Conservation (phyloP, 2,329 filamentous ascomycete genomes). For the Alternaria gansuensis region DNA sequence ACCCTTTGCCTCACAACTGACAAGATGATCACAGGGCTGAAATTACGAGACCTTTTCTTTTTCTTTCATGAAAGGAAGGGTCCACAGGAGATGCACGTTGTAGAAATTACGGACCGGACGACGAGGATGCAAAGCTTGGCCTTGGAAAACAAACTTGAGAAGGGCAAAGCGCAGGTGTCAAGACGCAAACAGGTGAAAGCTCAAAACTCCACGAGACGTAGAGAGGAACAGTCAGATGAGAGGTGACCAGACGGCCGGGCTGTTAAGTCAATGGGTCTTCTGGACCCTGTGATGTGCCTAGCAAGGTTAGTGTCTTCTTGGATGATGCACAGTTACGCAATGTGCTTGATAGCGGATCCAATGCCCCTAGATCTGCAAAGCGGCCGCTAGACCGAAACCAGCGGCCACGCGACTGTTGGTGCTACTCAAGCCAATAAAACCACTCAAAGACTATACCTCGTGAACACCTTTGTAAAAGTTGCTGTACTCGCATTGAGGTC, state of each 20-base stretch:
- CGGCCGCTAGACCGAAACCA: constrained; percentile 4
- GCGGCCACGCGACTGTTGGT: neutral
- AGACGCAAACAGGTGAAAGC: neutral
- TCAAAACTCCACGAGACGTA: neutral
- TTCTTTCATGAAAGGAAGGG: neutral
- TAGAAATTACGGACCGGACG: neutral
- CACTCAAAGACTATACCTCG: neutral
- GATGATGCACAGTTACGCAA: constrained; percentile 9
- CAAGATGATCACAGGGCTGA: neutral
- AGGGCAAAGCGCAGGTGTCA: neutral
- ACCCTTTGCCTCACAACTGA: neutral
- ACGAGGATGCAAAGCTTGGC: neutral
- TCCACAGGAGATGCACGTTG: neutral
- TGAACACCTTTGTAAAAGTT: neutral
- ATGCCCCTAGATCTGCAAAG: neutral
- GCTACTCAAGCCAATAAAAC: neutral
- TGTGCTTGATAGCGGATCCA: constrained; percentile 6
- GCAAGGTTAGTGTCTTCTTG: neutral
- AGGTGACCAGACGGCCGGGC: neutral
- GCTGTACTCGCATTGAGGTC: neutral
- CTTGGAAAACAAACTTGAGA: neutral
- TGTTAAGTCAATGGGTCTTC: neutral
- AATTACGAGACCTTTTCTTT: neutral
- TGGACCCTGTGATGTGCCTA: constrained; percentile 6
- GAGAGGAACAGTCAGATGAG: constrained; percentile 2